Evolutionary conservation across 441 rosid genomes (phyloP).

Genomic region (Gossypium davidsonii): DNA sequence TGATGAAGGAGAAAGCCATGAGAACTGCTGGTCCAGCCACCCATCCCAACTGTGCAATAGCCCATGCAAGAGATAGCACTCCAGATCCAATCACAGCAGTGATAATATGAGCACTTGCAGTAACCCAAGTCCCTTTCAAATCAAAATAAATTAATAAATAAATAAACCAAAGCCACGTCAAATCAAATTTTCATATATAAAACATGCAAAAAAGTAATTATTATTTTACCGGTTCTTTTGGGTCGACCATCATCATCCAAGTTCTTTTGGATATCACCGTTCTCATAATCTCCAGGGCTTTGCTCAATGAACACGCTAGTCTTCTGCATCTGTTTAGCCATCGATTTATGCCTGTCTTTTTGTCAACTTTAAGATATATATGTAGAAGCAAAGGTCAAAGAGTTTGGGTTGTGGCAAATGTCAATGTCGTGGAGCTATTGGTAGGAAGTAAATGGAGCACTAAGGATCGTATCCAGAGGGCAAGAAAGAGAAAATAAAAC

Average conservation of each 20-base stretch:
- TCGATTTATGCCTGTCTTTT: slow-evolving; percentile 5
- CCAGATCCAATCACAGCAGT: slow-evolving; percentile 92
- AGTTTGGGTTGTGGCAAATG: background rate
- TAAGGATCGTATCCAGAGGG: background rate
- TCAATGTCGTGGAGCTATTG: background rate
- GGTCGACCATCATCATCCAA: slow-evolving; percentile 53
- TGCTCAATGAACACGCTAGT: slow-evolving; percentile 39
- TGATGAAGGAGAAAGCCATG: slow-evolving; percentile 63
- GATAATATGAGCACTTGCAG: slow-evolving; percentile 80
- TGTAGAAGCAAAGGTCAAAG: slow-evolving; percentile 3
- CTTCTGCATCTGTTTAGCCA: slow-evolving; percentile 32
- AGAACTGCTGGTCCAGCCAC: slow-evolving; percentile 56
- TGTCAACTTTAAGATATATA: background rate
- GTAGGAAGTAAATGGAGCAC: background rate
- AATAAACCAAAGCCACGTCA: background rate
- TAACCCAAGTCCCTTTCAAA: slow-evolving; percentile 58
- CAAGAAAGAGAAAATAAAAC: background rate
- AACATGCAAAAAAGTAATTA: background rate
- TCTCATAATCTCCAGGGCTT: slow-evolving; percentile 26
- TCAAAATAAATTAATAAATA: background rate
- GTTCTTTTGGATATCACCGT: slow-evolving; percentile 28
- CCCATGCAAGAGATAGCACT: slow-evolving; percentile 82
- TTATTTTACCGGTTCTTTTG: slow-evolving; percentile 40
- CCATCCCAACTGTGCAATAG: slow-evolving; percentile 83
- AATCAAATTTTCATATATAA: background rate